Percentiles rank a stretch among this genome's conserved stretches.
Conservation (phyloP, 1,139 yeast species). For the Kodamaea derodonti region DNA sequence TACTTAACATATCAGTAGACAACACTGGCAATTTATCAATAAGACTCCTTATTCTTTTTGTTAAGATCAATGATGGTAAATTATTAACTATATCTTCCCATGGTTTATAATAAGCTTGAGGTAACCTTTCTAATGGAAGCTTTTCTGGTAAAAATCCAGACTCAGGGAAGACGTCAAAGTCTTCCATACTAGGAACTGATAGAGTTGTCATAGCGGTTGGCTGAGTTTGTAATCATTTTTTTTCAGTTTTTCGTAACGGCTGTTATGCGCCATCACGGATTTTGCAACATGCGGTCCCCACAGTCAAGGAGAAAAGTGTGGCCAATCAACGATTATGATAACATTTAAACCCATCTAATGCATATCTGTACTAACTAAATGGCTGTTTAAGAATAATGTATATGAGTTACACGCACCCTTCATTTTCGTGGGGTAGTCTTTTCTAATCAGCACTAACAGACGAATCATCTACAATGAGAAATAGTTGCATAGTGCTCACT, state of each 20-base stretch:
- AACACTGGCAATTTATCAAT: slow-evolving; percentile 62
- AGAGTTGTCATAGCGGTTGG: not conserved
- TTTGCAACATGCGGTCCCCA: no score
- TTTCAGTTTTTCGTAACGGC: not conserved
- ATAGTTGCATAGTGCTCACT: no score
- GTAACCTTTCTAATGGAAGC: slow-evolving; percentile 58
- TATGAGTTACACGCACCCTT: no score
- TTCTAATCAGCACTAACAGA: no score
- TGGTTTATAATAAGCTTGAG: slow-evolving; percentile 59
- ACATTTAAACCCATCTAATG: no score
- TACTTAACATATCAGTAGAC: slow-evolving; percentile 37
- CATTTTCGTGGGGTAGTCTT: no score
- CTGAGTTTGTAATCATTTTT: not conserved
- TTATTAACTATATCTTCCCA: slow-evolving; percentile 73
- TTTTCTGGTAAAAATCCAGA: slow-evolving; percentile 78
- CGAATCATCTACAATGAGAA: no score
- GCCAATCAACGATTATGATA: no score
- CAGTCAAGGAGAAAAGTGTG: no score
- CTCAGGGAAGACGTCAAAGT: slow-evolving; percentile 64
- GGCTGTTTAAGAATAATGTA: no score
- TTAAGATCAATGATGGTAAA: slow-evolving; percentile 69
- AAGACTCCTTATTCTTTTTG: slow-evolving; percentile 54
- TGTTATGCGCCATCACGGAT: not conserved
- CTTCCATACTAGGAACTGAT: slow-evolving; percentile 33
- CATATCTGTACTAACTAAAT: no score